phyloP scores from a whole-genome alignment of 352 stramenopile genomes.

The Pythium phragmiticola region DNA sequence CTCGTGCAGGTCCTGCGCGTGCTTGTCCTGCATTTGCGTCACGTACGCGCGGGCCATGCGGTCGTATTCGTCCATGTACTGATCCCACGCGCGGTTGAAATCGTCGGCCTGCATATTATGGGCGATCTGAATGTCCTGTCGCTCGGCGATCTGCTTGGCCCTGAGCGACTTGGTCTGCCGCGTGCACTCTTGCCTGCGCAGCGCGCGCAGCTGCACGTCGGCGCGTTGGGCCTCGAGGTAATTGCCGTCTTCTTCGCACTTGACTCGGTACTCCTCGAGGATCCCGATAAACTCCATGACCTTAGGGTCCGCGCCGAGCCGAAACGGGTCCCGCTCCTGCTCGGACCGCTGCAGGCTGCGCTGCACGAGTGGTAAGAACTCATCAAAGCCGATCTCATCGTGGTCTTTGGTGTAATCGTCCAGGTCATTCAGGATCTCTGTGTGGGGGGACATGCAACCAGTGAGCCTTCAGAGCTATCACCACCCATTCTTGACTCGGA shows the following conservation, averaged over 20 bases:
- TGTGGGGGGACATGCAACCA: background rate
- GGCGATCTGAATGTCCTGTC: constrained; percentile 93
- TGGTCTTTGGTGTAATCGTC: constrained; percentile 56
- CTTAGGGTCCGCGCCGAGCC: constrained; percentile 81
- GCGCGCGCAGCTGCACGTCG: constrained; percentile 82
- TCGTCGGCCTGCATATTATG: constrained; percentile 96
- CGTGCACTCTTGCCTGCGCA: constrained; percentile 91
- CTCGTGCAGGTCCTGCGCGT: constrained; percentile 76
- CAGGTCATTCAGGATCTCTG: constrained; percentile 71
- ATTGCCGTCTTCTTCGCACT: constrained; percentile 93
- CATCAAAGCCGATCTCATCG: constrained; percentile 54
- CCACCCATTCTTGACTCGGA: background rate
- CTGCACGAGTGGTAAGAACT: constrained; percentile 67
- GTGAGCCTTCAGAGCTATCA: background rate
- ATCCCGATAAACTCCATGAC: constrained; percentile 94
- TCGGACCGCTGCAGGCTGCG: constrained; percentile 42
- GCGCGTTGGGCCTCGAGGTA: constrained; percentile 92
- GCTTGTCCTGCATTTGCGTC: constrained; percentile 93
- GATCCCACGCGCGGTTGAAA: constrained; percentile 93
- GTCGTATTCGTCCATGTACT: constrained; percentile 96
- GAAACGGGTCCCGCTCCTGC: constrained; percentile 45
- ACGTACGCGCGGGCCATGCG: constrained; percentile 93
- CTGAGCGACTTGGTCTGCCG: constrained; percentile 90
- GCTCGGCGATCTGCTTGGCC: constrained; percentile 88
- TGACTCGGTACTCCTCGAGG: constrained; percentile 92